Evolutionary conservation across 1,284 basidiomycete species (phyloP), one percentile per base, ranked within the genome.

Genomic region (Cryptococcus sp.): DNA sequence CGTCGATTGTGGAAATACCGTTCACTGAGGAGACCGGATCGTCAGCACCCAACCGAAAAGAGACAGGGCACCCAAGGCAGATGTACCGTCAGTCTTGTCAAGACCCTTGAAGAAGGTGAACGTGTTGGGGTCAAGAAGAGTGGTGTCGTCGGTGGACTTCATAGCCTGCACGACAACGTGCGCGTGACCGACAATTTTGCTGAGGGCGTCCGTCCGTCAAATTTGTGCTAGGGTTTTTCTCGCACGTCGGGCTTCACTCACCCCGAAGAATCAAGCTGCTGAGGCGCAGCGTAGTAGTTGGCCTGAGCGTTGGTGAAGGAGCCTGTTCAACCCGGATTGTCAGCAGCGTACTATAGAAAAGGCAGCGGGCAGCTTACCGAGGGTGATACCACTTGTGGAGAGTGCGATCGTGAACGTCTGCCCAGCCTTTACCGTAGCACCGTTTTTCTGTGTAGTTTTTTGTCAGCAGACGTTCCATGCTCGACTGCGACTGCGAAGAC

Each of bases 91-190:
- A 13, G 77, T 70, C 37, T 70, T 78, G 68, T 85, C 82, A 52
- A 85, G 65, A 59, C 84, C 83, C 77, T 87, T 85, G 84, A 88
- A 88, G 77, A 88, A 87, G 11, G 79, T 81, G 50, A 77, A 78
- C 35, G 63, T 59, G 53, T 66, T 78, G 8, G 85, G 83, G 75
- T 86, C 77, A 8, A 79, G 81, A 6, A 82, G 78, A 2, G 76
- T 79, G 18, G 83, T 84, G 68, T 82, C 79, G 53, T 77, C 76
- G 43, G 83, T 70, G 21, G 80, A 72, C 44, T 71, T 68, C 61
- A 88, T 74, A 58, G 67, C 47, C 75, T 88, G 82, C 63, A 87
- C 79, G 50, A 84, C 82, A 60, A 88, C 78, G 69, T 88, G 86
- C 15, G 82, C 81, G 73, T 87, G 85, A 3, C 85, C 85, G 46